These are phyloP conservation scores for Naganishia vishniacii DNA, from an alignment of 768 basidiomycete species.

Conservation along the genomic window DNA sequence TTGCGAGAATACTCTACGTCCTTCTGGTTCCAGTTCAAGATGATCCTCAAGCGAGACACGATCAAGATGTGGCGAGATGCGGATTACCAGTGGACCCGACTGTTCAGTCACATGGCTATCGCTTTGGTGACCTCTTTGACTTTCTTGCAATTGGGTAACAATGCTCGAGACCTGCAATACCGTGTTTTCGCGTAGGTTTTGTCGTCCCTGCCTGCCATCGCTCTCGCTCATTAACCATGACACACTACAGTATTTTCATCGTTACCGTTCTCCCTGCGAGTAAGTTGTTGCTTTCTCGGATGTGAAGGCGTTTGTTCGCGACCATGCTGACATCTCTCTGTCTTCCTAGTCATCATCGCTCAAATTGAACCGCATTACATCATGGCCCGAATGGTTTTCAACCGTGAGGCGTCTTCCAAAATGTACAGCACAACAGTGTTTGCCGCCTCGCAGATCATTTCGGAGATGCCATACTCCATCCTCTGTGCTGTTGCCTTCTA, in stretches of 20 bases:
- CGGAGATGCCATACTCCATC: slow-evolving; percentile 68
- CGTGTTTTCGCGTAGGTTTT: slow-evolving; percentile 46
- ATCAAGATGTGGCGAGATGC: slow-evolving; percentile 67
- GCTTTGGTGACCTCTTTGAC: slow-evolving; percentile 60
- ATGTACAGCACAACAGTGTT: slow-evolving; percentile 84
- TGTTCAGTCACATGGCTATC: slow-evolving; percentile 64
- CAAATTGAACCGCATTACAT: slow-evolving; percentile 82
- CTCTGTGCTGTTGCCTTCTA: slow-evolving; percentile 70
- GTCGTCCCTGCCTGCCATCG: background rate
- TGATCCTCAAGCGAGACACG: slow-evolving; percentile 64
- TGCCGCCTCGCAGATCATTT: slow-evolving; percentile 70
- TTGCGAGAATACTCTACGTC: slow-evolving; percentile 55
- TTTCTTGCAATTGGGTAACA: slow-evolving; percentile 67
- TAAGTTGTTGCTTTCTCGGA: too few relatives aligned
- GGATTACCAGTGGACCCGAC: slow-evolving; percentile 72
- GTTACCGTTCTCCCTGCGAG: slow-evolving; percentile 51
- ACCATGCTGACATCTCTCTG: background rate
- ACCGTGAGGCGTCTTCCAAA: slow-evolving; percentile 66
- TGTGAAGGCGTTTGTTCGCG: background rate
- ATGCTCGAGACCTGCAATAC: slow-evolving; percentile 66
- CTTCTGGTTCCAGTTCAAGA: slow-evolving; percentile 66
- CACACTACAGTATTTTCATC: slow-evolving; percentile 52
- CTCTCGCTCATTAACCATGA: slow-evolving; percentile 52
- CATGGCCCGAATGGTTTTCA: slow-evolving; percentile 56
- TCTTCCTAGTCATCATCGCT: slow-evolving; percentile 68